Evolutionary conservation across 2,329 filamentous ascomycete genomes (phyloP).

Genomic region (Fusarium buxicola): DNA sequence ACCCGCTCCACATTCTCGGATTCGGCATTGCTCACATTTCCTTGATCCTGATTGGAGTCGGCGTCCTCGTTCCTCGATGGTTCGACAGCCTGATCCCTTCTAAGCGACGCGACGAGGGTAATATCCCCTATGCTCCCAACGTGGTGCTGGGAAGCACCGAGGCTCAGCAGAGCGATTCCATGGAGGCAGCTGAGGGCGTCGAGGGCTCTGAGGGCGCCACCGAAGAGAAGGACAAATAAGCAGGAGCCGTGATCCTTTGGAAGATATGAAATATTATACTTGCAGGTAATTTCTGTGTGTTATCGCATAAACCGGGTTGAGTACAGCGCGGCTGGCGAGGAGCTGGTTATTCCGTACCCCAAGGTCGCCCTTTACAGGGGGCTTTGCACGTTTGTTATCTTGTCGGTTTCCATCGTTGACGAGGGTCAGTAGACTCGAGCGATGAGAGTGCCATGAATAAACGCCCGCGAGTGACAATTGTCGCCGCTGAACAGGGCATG

Average conservation of each 20-base stretch:
- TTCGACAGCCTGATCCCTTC: conserved; percentile 64
- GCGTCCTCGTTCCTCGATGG: conserved; percentile 65
- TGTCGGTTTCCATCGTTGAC: not conserved
- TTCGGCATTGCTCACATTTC: conserved; percentile 61
- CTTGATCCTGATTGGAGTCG: conserved; percentile 59
- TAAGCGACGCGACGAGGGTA: conserved; percentile 59
- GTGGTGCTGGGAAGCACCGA: conserved; percentile 34
- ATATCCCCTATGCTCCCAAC: conserved; percentile 44
- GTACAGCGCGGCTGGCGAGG: not conserved
- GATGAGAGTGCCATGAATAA: conserved; percentile 1
- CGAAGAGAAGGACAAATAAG: conserved; percentile 25
- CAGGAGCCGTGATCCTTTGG: not conserved
- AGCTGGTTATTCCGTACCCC: not conserved
- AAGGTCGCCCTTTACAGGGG: not conserved
- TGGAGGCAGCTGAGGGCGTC: conserved; percentile 26
- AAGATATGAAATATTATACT: not conserved
- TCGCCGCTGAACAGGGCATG: conserved; percentile 12
- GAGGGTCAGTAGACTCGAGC: not conserved
- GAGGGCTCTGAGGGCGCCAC: conserved; percentile 11
- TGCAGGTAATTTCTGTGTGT: not conserved
- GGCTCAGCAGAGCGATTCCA: conserved; percentile 24
- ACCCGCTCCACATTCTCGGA: conserved; percentile 63
- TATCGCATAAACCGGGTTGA: not conserved
- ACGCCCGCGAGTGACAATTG: conserved; percentile 12
- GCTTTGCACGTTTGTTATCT: not conserved